A percentile compares a stretch with the other conserved stretches of the same genome.
Conservation (phyloP, 2,329 filamentous ascomycete species). For the Colletotrichum liriopes region DNA sequence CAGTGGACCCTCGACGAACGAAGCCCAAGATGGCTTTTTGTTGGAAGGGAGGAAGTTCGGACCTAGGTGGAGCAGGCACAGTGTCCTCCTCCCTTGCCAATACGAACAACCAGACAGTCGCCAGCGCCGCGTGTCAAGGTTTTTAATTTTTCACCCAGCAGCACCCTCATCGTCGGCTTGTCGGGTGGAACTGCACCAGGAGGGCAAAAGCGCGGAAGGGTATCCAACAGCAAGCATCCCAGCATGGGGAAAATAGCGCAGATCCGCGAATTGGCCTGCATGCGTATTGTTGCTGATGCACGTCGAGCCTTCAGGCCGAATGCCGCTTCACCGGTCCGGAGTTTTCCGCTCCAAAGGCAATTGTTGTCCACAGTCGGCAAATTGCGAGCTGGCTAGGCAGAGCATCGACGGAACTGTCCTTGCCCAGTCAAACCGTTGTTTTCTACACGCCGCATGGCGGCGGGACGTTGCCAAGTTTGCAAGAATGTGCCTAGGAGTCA, state of each 20-base stretch:
- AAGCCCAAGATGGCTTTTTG: not conserved
- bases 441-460: not conserved
- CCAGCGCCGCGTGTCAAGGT: not conserved
- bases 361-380: not conserved
- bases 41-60: constrained; percentile 1
- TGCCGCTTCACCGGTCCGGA: not conserved
- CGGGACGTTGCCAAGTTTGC: not conserved
- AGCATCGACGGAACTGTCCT: not conserved
- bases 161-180: not conserved
- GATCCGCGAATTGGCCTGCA: constrained; percentile 16
- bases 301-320: constrained; percentile 8
- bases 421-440: not conserved
- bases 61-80: not conserved
- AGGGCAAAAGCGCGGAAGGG: not conserved
- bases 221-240: not conserved
- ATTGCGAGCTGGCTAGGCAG: not conserved
- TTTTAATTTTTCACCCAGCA: not conserved
- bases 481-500: not conserved
- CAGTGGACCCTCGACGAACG: not conserved
- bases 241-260: not conserved
- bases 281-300: constrained; percentile 11
- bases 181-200: not conserved
- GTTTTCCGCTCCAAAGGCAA: not conserved
- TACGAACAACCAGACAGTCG: not conserved
- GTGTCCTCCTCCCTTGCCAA: not conserved